Conservation (phyloP, 495 filamentous ascomycete genomes). For the Penicillium tannophilum region DNA sequence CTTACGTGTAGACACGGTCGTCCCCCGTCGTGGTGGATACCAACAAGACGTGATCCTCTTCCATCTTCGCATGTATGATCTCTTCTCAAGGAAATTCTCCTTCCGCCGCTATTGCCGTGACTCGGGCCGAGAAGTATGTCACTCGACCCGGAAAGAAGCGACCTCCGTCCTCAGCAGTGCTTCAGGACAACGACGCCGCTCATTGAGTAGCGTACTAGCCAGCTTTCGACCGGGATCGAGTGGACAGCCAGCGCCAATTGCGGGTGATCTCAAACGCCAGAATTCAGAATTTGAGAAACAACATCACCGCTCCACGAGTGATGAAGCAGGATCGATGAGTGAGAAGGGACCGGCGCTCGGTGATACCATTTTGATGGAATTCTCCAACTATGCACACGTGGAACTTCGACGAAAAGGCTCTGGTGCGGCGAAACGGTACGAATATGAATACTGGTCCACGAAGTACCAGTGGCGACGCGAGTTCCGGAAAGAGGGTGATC, state of each 20-base stretch:
- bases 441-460: slow-evolving; percentile 89
- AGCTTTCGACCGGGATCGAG: slow-evolving; percentile 63
- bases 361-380: slow-evolving; percentile 86
- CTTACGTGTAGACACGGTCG: slow-evolving; percentile 81
- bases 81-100: slow-evolving; percentile 84
- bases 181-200: slow-evolving; percentile 61
- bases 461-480: slow-evolving; percentile 84
- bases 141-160: slow-evolving; percentile 72
- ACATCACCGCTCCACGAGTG: slow-evolving; percentile 21
- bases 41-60: slow-evolving; percentile 79
- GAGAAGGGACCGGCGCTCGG: slow-evolving; percentile 38
- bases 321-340: slow-evolving; percentile 22
- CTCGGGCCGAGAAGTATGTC: slow-evolving; percentile 91
- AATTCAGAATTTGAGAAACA: slow-evolving; percentile 57
- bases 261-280: slow-evolving; percentile 36
- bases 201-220: slow-evolving; percentile 74
- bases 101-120: slow-evolving; percentile 89
- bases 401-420: slow-evolving; percentile 74
- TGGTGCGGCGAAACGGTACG: slow-evolving; percentile 75
- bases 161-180: slow-evolving; percentile 51
- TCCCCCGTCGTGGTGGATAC: slow-evolving; percentile 55
- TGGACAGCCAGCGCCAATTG: slow-evolving; percentile 25
- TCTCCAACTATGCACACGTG: slow-evolving; percentile 95
- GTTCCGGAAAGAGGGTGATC: slow-evolving; percentile 60
- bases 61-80: slow-evolving; percentile 93